These are phyloP conservation scores for Leccinum disarticulatum DNA, from an alignment of 768 basidiomycete genomes.

Conservation along the genomic window DNA sequence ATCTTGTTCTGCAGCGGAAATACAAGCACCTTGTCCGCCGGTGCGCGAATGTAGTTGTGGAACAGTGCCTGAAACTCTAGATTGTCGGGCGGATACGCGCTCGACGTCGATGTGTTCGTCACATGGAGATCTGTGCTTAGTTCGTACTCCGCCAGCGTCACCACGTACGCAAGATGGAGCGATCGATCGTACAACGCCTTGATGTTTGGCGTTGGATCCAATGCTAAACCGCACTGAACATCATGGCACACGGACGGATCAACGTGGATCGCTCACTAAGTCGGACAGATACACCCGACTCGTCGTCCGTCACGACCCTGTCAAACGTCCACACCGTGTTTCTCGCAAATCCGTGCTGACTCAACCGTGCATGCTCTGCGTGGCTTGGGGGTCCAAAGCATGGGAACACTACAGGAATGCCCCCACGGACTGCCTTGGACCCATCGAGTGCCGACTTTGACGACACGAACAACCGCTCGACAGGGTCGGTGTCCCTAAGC, in stretches of 20 bases:
- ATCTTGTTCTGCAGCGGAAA: constrained; percentile 59
- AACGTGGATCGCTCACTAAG: constrained; percentile 54
- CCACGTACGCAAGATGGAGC: constrained; percentile 78
- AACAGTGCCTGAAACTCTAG: constrained; percentile 92
- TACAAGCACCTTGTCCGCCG: constrained; percentile 58
- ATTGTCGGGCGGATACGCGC: constrained; percentile 36
- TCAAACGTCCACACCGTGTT: constrained; percentile 73
- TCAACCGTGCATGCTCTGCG: constrained; percentile 64
- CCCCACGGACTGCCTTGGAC: constrained; percentile 67
- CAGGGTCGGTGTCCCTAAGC: constrained; percentile 32
- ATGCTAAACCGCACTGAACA: constrained; percentile 40
- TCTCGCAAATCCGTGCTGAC: constrained; percentile 92
- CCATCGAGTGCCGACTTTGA: constrained; percentile 78
- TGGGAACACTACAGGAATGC: constrained; percentile 69
- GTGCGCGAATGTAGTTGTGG: constrained; percentile 83
- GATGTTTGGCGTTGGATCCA: constrained; percentile 64
- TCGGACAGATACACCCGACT: constrained; percentile 69
- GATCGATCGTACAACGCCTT: constrained; percentile 54
- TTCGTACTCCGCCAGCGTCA: constrained; percentile 72
- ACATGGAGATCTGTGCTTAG: constrained; percentile 82
- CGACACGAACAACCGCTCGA: constrained; percentile 81
- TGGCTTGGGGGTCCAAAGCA: constrained; percentile 87
- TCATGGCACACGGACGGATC: neutral
- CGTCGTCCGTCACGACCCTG: constrained; percentile 62
- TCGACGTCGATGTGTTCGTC: constrained; percentile 58